Evolutionary conservation across 2,329 filamentous ascomycete species (phyloP).

Genomic region (Orbilia ellipsospora): DNA sequence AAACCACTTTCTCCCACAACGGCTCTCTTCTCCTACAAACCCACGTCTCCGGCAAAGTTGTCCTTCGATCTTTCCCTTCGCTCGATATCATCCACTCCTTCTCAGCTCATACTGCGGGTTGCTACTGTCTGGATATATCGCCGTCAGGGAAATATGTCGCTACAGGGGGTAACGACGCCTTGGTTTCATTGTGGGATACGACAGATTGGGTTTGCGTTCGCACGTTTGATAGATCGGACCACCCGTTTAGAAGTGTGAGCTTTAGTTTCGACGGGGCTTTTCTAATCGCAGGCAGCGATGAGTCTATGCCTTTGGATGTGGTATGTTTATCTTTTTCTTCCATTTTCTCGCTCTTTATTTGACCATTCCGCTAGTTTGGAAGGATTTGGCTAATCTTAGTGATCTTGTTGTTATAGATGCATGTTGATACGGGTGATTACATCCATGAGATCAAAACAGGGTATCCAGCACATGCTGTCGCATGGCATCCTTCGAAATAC

Average conservation of each 20-base stretch:
- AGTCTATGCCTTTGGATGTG: conserved; percentile 61
- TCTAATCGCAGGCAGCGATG: conserved; percentile 66
- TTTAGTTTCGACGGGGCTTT: conserved; percentile 69
- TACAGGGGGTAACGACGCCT: conserved; percentile 67
- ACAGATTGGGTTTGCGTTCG: conserved; percentile 67
- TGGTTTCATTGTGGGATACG: conserved; percentile 69
- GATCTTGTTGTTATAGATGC: conserved; percentile 56
- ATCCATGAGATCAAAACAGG: conserved; percentile 59
- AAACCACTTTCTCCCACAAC: conserved; percentile 67
- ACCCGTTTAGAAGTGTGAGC: conserved; percentile 66
- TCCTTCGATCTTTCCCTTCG: conserved; percentile 64
- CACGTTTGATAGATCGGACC: conserved; percentile 65
- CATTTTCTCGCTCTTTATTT: neutral
- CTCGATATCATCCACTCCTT: conserved; percentile 63
- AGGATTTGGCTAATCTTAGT: neutral
- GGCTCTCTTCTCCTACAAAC: conserved; percentile 67
- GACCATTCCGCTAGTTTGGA: neutral
- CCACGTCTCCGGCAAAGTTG: conserved; percentile 66
- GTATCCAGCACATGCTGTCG: conserved; percentile 59
- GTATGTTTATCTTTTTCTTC: conserved; percentile 43
- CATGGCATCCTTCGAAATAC: conserved; percentile 60
- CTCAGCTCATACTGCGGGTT: conserved; percentile 66
- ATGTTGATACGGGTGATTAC: conserved; percentile 60
- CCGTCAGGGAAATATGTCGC: conserved; percentile 67
- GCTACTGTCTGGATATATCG: conserved; percentile 65